Evolutionary conservation across 2,329 filamentous ascomycete genomes (phyloP).

Genomic region (Aspergillus sp.): DNA sequence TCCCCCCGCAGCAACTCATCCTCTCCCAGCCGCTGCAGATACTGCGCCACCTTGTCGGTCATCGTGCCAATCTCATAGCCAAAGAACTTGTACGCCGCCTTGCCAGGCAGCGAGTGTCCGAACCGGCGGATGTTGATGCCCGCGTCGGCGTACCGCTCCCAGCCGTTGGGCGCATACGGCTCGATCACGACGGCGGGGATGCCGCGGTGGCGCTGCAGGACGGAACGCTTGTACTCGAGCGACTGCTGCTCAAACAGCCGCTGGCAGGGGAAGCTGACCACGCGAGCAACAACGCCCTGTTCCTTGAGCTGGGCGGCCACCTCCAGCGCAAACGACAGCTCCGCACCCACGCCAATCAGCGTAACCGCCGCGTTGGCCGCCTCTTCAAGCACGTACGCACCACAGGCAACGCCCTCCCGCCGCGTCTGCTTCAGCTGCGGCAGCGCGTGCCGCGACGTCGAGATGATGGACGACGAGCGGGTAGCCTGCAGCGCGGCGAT

Average conservation of each 20-base stretch:
- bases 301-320: conserved; percentile 42
- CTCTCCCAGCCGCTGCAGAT: conserved; percentile 6
- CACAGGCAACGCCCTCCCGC: conserved; percentile 38
- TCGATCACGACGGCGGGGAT: conserved; percentile 50
- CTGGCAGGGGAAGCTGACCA: conserved; percentile 53
- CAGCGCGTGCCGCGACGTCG: conserved; percentile 43
- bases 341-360: conserved; percentile 52
- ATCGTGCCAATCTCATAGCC: conserved; percentile 12
- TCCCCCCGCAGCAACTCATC: conserved; percentile 10
- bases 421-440: conserved; percentile 39
- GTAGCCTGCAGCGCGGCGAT: conserved; percentile 41
- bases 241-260: conserved; percentile 50
- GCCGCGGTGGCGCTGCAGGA: conserved; percentile 38
- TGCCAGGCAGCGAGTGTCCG: conserved; percentile 16
- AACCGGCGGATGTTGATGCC: conserved; percentile 12
- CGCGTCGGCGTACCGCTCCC: conserved; percentile 53
- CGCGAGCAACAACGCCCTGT: conserved; percentile 41
- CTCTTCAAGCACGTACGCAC: conserved; percentile 45
- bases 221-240: conserved; percentile 45
- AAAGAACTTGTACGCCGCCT: conserved; percentile 19
- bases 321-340: conserved; percentile 49
- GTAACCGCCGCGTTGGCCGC: conserved; percentile 41
- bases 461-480: conserved; percentile 44
- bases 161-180: conserved; percentile 50
- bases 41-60: conserved; percentile 10